phyloP scores from a whole-genome alignment of 495 filamentous ascomycete genomes.

The Lophiotrema nucula region DNA sequence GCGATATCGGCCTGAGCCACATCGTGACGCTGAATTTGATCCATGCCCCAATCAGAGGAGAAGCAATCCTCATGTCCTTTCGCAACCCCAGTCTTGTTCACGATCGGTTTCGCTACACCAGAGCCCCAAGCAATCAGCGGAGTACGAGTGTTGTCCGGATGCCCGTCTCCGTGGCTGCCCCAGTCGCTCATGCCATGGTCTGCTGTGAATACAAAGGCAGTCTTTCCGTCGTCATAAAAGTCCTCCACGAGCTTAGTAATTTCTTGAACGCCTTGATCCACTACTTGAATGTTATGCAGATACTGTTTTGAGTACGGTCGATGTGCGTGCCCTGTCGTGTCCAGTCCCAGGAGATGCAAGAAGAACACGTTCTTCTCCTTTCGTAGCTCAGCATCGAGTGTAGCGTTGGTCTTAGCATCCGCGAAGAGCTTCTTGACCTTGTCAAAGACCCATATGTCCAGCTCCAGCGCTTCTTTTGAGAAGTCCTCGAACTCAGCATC shows the following conservation, averaged over 20 bases:
- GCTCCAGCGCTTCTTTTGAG: slow-evolving; percentile 70
- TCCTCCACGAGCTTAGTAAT: slow-evolving; percentile 77
- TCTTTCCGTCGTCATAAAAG: slow-evolving; percentile 90
- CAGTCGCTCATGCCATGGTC: slow-evolving; percentile 99
- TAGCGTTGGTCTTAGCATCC: slow-evolving; percentile 71
- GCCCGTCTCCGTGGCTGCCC: slow-evolving; percentile 96
- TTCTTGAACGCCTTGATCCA: slow-evolving; percentile 83
- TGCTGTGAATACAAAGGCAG: slow-evolving; percentile 94
- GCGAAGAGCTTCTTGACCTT: slow-evolving; percentile 83
- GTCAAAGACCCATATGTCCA: slow-evolving; percentile 97
- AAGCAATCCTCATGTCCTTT: slow-evolving; percentile 90
- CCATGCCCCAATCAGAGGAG: slow-evolving; percentile 83
- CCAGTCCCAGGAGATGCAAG: slow-evolving; percentile 90
- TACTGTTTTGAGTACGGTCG: slow-evolving; percentile 96
- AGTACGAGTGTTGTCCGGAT: slow-evolving; percentile 95
- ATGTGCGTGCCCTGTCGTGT: slow-evolving; percentile 85
- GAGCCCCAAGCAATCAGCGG: slow-evolving; percentile 94
- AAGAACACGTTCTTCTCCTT: slow-evolving; percentile 94
- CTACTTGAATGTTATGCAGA: slow-evolving; percentile 88
- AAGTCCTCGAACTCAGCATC: slow-evolving; percentile 86
- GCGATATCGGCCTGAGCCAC: slow-evolving; percentile 95
- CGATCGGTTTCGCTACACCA: slow-evolving; percentile 75
- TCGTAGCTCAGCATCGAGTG: slow-evolving; percentile 69
- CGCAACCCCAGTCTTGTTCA: slow-evolving; percentile 52
- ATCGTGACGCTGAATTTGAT: slow-evolving; percentile 79